These are phyloP conservation scores for Hymenoscyphus fraxineus DNA, from an alignment of 2,329 filamentous ascomycete species.

Conservation along the genomic window DNA sequence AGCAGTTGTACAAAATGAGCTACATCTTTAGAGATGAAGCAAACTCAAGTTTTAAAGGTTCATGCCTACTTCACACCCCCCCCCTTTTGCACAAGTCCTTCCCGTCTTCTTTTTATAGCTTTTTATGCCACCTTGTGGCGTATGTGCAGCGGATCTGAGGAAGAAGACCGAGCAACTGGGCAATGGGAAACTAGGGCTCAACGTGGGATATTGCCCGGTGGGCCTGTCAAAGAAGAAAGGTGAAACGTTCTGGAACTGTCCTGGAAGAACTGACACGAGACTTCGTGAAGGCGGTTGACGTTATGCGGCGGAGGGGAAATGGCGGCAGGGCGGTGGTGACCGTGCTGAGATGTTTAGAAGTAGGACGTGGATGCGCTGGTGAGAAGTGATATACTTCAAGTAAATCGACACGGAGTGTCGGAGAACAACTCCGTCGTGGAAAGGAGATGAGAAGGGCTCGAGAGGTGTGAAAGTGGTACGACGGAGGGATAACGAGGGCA, in stretches of 20 bases:
- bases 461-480: too few species aligned
- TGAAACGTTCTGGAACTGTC: constrained; percentile 1
- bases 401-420: background rate
- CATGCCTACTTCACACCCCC: background rate
- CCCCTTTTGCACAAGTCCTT: background rate
- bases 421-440: background rate
- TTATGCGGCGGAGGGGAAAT: background rate
- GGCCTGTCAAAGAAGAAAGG: background rate
- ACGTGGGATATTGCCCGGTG: background rate
- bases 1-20: background rate
- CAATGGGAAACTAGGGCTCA: background rate
- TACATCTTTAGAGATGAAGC: background rate
- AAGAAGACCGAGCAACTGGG: constrained; percentile 1
- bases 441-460: background rate
- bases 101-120: background rate
- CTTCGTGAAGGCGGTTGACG: background rate
- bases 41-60: background rate
- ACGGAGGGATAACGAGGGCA: too few species aligned
- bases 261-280: background rate
- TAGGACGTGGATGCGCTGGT: background rate
- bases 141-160: background rate
- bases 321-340: background rate
- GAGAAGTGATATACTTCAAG: background rate
- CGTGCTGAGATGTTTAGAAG: background rate
- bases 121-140: background rate